Base-by-base conservation (phyloP, 306 rosid species). In the Prunus salicina region DNA sequence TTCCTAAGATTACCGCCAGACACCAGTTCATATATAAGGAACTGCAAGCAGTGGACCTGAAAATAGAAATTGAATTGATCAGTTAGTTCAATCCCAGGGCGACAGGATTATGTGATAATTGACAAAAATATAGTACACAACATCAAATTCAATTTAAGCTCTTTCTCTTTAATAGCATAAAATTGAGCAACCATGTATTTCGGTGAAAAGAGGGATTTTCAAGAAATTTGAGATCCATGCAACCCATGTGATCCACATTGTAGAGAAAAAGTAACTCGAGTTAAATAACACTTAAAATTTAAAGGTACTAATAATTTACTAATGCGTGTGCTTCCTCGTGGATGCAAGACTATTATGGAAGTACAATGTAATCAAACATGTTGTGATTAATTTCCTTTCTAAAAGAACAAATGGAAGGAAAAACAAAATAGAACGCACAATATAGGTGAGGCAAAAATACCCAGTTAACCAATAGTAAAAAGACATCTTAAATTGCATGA, bases 1-100 rank as follows among this genome's bases (percentile, higher is more conserved):
- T 93, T 92, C 90, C 97, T 84, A 74, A 92, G 97, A 83, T 94
- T 95, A 63, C 98, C 98, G 80, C 98, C 98, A 79, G 98, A 95
- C 71, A 95, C 98, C 83, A 89, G 93, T 87, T 95, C 96, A 79
- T 95, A 92, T 85, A 95, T 92, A 82, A 95, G 85, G 84, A 95
- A 95, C 86, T 92, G 98, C 92, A 95, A 85, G 88, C 98, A 92
- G 83, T 95, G 98, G 71, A 92, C 93, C 98, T 95, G 82, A 22
- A 74, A 71, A 82, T 71, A 80, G 81, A 85, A 86, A 76, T 57
- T 49, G 64, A 72, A 75, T 62, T 76, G 57, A 81, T 69, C 80
- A 85, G 68, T 66, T 12, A 80, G 28, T 38, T 50, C 27, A 58
- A 72, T 61, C 56, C 41, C 24, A 67, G 45, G 22, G 32, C 47